Conservation (phyloP, 1,139 yeast genomes). For the Pichia sp. region DNA sequence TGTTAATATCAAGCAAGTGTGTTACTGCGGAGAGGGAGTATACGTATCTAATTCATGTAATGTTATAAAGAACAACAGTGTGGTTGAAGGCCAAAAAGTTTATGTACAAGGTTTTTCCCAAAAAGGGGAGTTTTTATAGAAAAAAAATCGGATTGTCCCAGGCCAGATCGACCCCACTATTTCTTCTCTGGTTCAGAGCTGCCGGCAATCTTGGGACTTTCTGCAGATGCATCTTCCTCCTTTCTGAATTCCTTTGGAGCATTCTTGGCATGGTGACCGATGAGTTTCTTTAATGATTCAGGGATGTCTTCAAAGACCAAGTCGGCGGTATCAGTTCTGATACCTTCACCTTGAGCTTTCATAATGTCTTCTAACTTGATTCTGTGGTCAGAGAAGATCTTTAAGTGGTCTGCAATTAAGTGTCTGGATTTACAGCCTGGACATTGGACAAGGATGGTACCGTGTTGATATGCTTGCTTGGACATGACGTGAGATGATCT, state of each 20-base stretch:
- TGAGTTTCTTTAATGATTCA: slow-evolving; percentile 48
- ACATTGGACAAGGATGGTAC: slow-evolving; percentile 88
- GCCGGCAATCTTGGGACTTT: slow-evolving; percentile 15
- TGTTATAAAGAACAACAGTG: too few relatives aligned
- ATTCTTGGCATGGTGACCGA: slow-evolving; percentile 67
- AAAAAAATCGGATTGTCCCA: not conserved
- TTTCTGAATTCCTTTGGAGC: slow-evolving; percentile 46
- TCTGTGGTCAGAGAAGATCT: slow-evolving; percentile 69
- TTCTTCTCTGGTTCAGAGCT: not conserved
- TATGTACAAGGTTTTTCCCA: too few relatives aligned
- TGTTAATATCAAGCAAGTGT: too few relatives aligned
- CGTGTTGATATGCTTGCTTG: slow-evolving; percentile 85
- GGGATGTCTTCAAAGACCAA: slow-evolving; percentile 74
- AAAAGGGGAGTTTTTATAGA: not conserved
- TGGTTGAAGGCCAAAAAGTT: too few relatives aligned
- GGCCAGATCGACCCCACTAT: not conserved
- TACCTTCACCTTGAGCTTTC: slow-evolving; percentile 69
- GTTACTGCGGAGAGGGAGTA: too few relatives aligned
- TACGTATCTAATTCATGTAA: too few relatives aligned
- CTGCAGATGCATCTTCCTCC: slow-evolving; percentile 12
- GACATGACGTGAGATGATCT: slow-evolving; percentile 87
- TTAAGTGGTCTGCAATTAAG: slow-evolving; percentile 89
- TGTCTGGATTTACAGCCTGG: slow-evolving; percentile 91
- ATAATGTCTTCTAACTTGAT: slow-evolving; percentile 82
- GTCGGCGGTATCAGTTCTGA: slow-evolving; percentile 60